phyloP scores from a whole-genome alignment of 2,329 filamentous ascomycete species.

The Colletotrichum tropicale region DNA sequence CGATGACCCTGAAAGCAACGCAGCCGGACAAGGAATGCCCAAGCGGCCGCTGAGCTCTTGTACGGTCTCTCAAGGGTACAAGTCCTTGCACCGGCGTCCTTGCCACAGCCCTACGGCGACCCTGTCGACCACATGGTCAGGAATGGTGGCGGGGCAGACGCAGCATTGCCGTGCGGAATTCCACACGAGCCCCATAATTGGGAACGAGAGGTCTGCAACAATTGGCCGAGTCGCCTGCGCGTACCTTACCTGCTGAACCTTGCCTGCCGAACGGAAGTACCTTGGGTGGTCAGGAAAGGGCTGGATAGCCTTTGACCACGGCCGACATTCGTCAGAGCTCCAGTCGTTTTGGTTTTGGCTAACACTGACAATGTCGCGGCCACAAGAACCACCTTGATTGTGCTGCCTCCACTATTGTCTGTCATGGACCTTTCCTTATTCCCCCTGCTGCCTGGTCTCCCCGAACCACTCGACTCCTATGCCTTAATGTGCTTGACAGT shows the following conservation, averaged over 20 bases:
- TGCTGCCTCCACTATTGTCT: not conserved
- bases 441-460: not conserved
- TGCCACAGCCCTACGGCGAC: not conserved
- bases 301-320: not conserved
- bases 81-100: not conserved
- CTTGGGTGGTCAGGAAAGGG: too few relatives aligned
- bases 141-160: too few relatives aligned
- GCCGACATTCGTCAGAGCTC: not conserved
- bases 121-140: not conserved
- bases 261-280: too few relatives aligned
- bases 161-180: not conserved
- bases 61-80: not conserved
- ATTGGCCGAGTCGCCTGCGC: not conserved
- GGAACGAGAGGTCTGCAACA: not conserved
- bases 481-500: not conserved
- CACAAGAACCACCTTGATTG: not conserved
- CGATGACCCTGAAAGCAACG: not conserved
- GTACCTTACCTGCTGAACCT: too few relatives aligned
- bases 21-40: not conserved
- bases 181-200: not conserved
- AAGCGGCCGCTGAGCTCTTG: not conserved
- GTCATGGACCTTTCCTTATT: not conserved
- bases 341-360: not conserved
- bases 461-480: not conserved
- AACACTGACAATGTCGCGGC: not conserved